These are phyloP conservation scores for Whalleya microplaca DNA, from an alignment of 2,329 filamentous ascomycete species.

Conservation along the genomic window DNA sequence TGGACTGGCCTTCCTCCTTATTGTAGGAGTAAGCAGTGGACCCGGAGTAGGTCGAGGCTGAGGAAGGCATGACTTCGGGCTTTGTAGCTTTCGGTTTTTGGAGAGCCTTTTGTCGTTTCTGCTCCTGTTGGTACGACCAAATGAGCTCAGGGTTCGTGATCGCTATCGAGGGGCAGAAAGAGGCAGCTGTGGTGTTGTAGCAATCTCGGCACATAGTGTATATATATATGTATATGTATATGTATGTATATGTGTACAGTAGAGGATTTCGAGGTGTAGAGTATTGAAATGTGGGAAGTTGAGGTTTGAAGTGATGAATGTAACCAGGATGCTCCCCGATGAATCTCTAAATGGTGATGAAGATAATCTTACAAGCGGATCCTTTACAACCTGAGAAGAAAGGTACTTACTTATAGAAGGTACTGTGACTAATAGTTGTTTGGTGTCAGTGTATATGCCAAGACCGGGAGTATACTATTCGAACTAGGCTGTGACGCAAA, in stretches of 20 bases:
- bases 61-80: conserved; percentile 13
- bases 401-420: conserved; percentile 15
- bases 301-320: background rate
- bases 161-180: conserved; percentile 25
- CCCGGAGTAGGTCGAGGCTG: conserved; percentile 28
- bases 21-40: conserved; percentile 27
- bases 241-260: background rate
- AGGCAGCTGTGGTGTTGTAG: conserved; percentile 14
- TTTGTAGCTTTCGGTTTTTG: background rate
- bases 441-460: background rate
- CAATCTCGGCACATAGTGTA: conserved; percentile 20
- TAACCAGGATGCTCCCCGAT: background rate
- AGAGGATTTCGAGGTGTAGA: background rate
- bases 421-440: conserved; percentile 10
- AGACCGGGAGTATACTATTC: conserved; percentile 1
- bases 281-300: background rate
- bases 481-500: background rate
- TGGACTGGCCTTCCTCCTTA: conserved; percentile 20
- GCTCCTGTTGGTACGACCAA: conserved; percentile 27
- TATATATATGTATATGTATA: background rate
- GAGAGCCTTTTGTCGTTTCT: conserved; percentile 16
- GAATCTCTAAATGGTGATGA: background rate
- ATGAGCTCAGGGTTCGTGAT: conserved; percentile 30
- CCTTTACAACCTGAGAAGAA: conserved; percentile 9
- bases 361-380: background rate